Conservation (phyloP, 345 rosid species). For the Rhodomyrtus tomentosa region DNA sequence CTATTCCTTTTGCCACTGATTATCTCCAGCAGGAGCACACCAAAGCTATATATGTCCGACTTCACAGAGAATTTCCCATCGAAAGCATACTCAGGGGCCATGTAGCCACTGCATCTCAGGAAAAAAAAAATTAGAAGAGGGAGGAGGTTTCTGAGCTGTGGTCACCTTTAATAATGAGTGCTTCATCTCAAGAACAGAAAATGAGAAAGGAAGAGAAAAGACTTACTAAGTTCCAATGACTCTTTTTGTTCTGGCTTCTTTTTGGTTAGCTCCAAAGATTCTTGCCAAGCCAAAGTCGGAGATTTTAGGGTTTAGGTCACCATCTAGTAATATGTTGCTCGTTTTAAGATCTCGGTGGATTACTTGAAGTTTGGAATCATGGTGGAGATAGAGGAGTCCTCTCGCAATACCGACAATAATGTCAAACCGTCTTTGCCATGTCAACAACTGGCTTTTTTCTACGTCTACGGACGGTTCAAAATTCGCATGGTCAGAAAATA, state of each 20-base stretch:
- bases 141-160: not conserved
- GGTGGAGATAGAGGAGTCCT: slow-evolving; percentile 43
- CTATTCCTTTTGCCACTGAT: slow-evolving; percentile 31
- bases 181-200: not conserved
- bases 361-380: slow-evolving; percentile 28
- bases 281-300: slow-evolving; percentile 39
- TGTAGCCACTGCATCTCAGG: not conserved
- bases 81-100: slow-evolving; percentile 10
- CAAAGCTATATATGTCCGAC: slow-evolving; percentile 35
- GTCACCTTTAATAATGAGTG: not conserved
- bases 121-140: not conserved
- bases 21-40: slow-evolving; percentile 29
- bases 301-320: slow-evolving; percentile 35
- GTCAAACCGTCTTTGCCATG: slow-evolving; percentile 18
- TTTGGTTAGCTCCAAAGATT: slow-evolving; percentile 32
- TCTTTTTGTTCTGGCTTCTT: slow-evolving; percentile 20
- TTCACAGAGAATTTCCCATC: slow-evolving; percentile 30
- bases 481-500: not conserved
- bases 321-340: slow-evolving; percentile 35
- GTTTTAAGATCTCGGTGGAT: slow-evolving; percentile 44
- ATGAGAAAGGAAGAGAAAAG: not conserved
- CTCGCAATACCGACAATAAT: slow-evolving; percentile 31
- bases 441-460: slow-evolving; percentile 1
- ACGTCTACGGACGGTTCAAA: slow-evolving; percentile 3
- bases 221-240: slow-evolving; percentile 40